Evolutionary conservation across 129 eudicot genomes (phyloP).

Genomic region (Centella asiatica): DNA sequence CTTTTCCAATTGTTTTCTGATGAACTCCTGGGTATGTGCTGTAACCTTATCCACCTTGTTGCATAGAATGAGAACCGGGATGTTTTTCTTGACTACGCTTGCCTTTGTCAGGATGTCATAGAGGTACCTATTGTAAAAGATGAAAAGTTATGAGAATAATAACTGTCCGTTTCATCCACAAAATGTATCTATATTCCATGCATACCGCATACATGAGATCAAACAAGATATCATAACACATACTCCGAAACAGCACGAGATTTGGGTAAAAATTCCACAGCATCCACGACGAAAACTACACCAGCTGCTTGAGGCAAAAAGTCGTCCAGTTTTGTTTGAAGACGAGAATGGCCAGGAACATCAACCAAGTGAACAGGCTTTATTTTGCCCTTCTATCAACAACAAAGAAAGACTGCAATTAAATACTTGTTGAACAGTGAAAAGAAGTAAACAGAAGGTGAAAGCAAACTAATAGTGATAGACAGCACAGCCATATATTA

Average conservation of each 20-base stretch:
- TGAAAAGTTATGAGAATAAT: constrained; percentile 3
- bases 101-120: constrained; percentile 89
- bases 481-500: neutral
- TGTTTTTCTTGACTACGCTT: constrained; percentile 67
- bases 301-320: constrained; percentile 85
- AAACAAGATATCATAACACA: neutral
- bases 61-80: constrained; percentile 81
- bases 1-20: constrained; percentile 87
- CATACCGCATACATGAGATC: neutral
- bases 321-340: constrained; percentile 74
- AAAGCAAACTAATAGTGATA: neutral
- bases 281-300: constrained; percentile 83
- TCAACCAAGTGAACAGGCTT: constrained; percentile 83
- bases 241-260: constrained; percentile 86
- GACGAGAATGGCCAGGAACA: constrained; percentile 93
- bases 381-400: constrained; percentile 54
- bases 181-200: too few species aligned
- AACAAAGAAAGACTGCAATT: neutral
- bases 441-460: neutral
- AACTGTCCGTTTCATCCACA: neutral
- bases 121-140: constrained; percentile 54
- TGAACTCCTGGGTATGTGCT: constrained; percentile 89
- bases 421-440: neutral
- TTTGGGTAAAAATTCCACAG: constrained; percentile 76
- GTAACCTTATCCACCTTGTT: constrained; percentile 91